Conservation (phyloP, 129 eudicot genomes). For the Chrysanthemum seticuspe region DNA sequence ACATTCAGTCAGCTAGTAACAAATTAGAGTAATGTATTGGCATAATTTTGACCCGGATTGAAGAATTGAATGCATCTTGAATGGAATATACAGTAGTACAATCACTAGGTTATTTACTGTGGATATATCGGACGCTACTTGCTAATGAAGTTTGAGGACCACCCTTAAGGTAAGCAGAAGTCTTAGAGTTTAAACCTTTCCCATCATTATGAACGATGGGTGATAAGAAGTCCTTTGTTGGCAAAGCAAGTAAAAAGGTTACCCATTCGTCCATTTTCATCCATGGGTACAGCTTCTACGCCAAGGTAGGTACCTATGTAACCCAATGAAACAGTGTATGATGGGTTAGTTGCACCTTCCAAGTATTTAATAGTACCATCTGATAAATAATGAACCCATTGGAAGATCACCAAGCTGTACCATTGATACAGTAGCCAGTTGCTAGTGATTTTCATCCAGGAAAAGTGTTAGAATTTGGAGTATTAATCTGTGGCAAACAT, state of each 20-base stretch:
- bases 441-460: neutral
- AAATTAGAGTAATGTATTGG: too few species aligned
- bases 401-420: neutral
- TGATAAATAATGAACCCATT: neutral
- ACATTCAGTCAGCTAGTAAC: too few species aligned
- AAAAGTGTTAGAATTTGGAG: too few species aligned
- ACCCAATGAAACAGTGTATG: neutral
- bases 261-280: neutral
- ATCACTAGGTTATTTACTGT: neutral
- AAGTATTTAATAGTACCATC: neutral
- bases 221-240: neutral
- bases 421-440: neutral
- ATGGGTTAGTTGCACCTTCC: neutral
- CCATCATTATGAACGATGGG: too few species aligned
- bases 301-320: neutral
- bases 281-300: neutral
- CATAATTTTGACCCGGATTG: too few species aligned
- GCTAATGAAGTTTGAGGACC: neutral
- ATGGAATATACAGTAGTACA: too few species aligned
- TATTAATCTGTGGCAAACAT: too few species aligned
- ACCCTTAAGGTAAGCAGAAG: neutral
- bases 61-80: too few species aligned
- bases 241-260: neutral
- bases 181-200: too few species aligned
- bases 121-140: too few species aligned